Conservation (phyloP, 768 basidiomycete genomes). For the Phanerochaete carnosa region DNA sequence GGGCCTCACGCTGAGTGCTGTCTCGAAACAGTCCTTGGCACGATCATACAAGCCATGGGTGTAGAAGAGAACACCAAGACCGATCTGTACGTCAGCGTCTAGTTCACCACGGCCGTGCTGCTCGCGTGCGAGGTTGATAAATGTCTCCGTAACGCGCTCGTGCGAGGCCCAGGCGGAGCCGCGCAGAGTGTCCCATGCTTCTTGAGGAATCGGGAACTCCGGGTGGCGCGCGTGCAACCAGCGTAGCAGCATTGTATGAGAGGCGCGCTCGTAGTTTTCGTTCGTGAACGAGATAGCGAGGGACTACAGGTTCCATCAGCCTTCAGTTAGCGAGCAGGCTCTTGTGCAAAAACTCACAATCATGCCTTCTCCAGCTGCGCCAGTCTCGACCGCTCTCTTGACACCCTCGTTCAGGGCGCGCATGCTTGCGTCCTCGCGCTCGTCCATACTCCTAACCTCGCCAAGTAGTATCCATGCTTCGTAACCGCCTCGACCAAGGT, state of each 20-base stretch:
- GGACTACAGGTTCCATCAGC: constrained; percentile 49
- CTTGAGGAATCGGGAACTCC: constrained; percentile 48
- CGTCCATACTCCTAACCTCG: constrained; percentile 87
- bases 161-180: constrained; percentile 82
- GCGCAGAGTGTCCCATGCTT: constrained; percentile 49
- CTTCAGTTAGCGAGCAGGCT: not conserved
- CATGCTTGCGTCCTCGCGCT: constrained; percentile 81
- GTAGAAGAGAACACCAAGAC: constrained; percentile 90
- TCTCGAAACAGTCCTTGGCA: constrained; percentile 93
- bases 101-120: constrained; percentile 70
- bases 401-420: constrained; percentile 75
- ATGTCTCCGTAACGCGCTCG: constrained; percentile 75
- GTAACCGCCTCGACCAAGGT: constrained; percentile 76
- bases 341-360: constrained; percentile 44
- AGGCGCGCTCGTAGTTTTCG: constrained; percentile 84
- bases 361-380: constrained; percentile 69
- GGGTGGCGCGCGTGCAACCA: constrained; percentile 77
- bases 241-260: constrained; percentile 80
- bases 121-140: constrained; percentile 75
- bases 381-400: constrained; percentile 57
- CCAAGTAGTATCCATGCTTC: constrained; percentile 94
- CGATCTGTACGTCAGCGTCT: constrained; percentile 92
- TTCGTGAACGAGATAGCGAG: constrained; percentile 96
- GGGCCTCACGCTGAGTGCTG: constrained; percentile 77
- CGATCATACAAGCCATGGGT: constrained; percentile 81